Evolutionary conservation across 345 rosid species (phyloP).

Genomic region (Streptanthus diversifolius): DNA sequence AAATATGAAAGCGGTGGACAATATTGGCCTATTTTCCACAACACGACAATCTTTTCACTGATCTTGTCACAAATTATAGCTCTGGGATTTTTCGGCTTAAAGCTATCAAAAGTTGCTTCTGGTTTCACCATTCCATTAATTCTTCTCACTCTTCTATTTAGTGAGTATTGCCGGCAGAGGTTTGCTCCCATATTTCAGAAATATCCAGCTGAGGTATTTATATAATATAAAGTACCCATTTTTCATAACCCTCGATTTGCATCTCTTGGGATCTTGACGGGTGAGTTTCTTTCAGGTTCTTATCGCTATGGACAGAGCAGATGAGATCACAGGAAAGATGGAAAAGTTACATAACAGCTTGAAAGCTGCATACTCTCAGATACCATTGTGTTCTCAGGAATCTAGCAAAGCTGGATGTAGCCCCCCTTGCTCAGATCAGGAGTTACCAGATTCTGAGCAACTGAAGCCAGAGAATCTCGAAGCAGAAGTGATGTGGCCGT

Average conservation of each 20-base stretch:
- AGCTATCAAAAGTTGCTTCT: conserved; percentile 61
- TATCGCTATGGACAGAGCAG: conserved; percentile 75
- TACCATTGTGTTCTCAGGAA: conserved; percentile 37
- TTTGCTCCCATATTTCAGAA: conserved; percentile 63
- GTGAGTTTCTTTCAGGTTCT: conserved; percentile 47
- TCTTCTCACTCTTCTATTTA: conserved; percentile 66
- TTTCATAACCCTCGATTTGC: background rate
- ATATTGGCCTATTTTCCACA: conserved; percentile 85
- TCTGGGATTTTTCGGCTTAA: conserved; percentile 77
- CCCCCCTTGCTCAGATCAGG: conserved; percentile 19
- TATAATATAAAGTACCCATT: background rate
- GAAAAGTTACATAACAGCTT: conserved; percentile 49
- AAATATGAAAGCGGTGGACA: conserved; percentile 82
- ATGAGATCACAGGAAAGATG: conserved; percentile 54
- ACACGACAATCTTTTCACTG: conserved; percentile 78
- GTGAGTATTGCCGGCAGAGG: conserved; percentile 74
- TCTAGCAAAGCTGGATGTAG: conserved; percentile 18
- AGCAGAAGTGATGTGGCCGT: background rate
- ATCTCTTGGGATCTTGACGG: conserved; percentile 24
- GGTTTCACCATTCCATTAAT: conserved; percentile 76
- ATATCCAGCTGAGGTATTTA: conserved; percentile 62
- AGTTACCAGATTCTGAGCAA: conserved; percentile 29
- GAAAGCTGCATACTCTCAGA: conserved; percentile 66
- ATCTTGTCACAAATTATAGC: conserved; percentile 81
- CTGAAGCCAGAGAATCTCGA: conserved; percentile 24